Conservation (phyloP, 2,329 filamentous ascomycete species). For the Aspergillus pseudotamarii region DNA sequence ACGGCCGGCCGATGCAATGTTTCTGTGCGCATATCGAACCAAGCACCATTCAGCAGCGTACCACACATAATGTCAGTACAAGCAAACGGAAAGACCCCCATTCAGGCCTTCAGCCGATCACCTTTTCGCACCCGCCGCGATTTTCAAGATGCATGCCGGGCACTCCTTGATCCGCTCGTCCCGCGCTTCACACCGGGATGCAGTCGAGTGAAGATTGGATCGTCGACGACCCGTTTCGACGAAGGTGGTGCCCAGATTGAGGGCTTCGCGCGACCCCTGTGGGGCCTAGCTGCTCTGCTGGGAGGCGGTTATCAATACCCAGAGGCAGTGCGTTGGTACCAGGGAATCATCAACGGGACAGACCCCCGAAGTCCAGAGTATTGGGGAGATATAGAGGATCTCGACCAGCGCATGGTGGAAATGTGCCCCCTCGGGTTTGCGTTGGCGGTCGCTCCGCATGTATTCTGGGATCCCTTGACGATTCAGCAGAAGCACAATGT, state of each 20-base stretch:
- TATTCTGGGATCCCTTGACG: constrained; percentile 68
- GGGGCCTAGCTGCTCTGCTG: constrained; percentile 72
- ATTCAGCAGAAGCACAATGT: constrained; percentile 67
- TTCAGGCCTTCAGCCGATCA: constrained; percentile 31
- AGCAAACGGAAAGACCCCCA: constrained; percentile 33
- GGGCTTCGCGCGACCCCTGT: constrained; percentile 73
- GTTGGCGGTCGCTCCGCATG: constrained; percentile 66
- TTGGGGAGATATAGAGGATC: constrained; percentile 75
- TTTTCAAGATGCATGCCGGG: constrained; percentile 62
- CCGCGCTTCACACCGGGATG: constrained; percentile 70
- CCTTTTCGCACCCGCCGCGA: constrained; percentile 32
- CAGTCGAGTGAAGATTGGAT: constrained; percentile 68
- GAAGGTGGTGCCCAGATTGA: constrained; percentile 77
- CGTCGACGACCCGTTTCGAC: constrained; percentile 75
- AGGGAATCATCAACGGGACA: constrained; percentile 71
- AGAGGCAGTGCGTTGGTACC: constrained; percentile 67
- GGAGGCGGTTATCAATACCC: constrained; percentile 68
- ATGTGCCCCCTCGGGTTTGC: constrained; percentile 79
- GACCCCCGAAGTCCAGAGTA: constrained; percentile 71
- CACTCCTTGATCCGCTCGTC: constrained; percentile 70
- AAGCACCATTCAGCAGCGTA: background rate
- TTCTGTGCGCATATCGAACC: background rate
- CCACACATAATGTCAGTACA: constrained; percentile 29
- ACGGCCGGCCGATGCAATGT: background rate
- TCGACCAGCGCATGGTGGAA: constrained; percentile 83